Conservation (phyloP, 1,284 basidiomycete genomes). For the Ceratorhiza oryzae-sativae region DNA sequence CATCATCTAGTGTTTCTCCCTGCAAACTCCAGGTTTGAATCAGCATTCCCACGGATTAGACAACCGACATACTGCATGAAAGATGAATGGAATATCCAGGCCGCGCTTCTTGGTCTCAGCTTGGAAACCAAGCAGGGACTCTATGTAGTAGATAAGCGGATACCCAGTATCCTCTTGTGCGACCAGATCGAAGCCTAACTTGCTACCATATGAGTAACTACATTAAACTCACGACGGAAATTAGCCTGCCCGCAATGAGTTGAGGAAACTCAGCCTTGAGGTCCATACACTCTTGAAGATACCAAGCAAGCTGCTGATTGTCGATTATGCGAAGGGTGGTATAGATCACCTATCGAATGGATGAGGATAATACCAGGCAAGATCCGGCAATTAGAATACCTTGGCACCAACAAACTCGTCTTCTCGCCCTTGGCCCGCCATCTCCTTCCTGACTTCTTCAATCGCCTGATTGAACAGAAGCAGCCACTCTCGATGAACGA, state of each 20-base stretch:
- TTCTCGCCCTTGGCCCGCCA: constrained; percentile 60
- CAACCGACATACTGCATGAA: constrained; percentile 66
- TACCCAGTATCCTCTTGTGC: constrained; percentile 71
- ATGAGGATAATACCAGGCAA: background rate
- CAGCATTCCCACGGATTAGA: constrained; percentile 51
- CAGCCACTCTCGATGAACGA: constrained; percentile 69
- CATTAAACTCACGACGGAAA: background rate
- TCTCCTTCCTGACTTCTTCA: constrained; percentile 61
- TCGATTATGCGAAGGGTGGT: constrained; percentile 66
- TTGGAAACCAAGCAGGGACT: constrained; percentile 67
- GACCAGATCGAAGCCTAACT: constrained; percentile 78
- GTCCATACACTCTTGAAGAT: constrained; percentile 73
- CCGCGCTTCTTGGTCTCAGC: constrained; percentile 63
- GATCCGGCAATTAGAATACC: constrained; percentile 49
- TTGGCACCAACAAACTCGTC: constrained; percentile 70
- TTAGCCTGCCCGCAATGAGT: constrained; percentile 65
- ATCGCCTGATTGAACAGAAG: constrained; percentile 64
- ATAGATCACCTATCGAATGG: constrained; percentile 70
- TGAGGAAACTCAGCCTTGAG: constrained; percentile 78
- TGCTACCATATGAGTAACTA: constrained; percentile 12
- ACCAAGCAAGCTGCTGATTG: constrained; percentile 67
- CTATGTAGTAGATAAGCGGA: constrained; percentile 70
- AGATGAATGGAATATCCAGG: constrained; percentile 74
- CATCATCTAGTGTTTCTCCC: constrained; percentile 42
- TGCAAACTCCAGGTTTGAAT: constrained; percentile 68